Evolutionary conservation across 768 basidiomycete species (phyloP).

Genomic region (Termitomyces sp.): DNA sequence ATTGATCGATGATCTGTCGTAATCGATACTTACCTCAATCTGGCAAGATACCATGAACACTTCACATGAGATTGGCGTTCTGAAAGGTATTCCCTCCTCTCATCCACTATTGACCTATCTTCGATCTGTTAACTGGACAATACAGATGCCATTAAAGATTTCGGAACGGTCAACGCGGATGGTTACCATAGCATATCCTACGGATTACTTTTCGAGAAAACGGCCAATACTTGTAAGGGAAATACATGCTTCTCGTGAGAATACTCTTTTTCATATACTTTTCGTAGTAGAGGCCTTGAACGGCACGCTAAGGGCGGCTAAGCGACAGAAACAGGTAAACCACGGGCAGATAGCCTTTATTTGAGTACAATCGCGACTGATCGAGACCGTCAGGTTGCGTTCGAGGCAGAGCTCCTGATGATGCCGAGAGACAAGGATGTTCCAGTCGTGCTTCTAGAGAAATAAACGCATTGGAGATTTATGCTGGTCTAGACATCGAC

Average conservation of each 20-base stretch:
- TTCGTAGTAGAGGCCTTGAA: slow-evolving; percentile 43
- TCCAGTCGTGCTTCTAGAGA: slow-evolving; percentile 34
- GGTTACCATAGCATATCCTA: slow-evolving; percentile 34
- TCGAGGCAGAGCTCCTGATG: slow-evolving; percentile 43
- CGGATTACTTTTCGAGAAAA: slow-evolving; percentile 42
- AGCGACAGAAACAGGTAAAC: slow-evolving; percentile 39
- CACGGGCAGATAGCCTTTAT: neutral
- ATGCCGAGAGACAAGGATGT: slow-evolving; percentile 48
- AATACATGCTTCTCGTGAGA: too few species aligned
- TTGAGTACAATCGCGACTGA: neutral
- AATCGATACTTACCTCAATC: too few species aligned
- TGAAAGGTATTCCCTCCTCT: neutral
- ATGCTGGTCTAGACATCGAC: neutral
- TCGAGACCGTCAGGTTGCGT: slow-evolving; percentile 28
- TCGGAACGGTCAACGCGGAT: slow-evolving; percentile 32
- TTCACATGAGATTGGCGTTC: neutral
- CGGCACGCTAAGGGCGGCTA: slow-evolving; percentile 41
- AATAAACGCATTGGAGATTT: slow-evolving; percentile 1
- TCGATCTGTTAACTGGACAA: too few species aligned
- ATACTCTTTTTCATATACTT: neutral
- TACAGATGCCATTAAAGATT: slow-evolving; percentile 29
- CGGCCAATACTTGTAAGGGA: slow-evolving; percentile 37
- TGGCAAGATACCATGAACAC: neutral
- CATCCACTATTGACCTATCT: neutral
- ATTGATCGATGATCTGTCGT: too few species aligned